These are phyloP conservation scores for Mentha longifolia DNA, from an alignment of 257 asterid species.

Conservation along the genomic window DNA sequence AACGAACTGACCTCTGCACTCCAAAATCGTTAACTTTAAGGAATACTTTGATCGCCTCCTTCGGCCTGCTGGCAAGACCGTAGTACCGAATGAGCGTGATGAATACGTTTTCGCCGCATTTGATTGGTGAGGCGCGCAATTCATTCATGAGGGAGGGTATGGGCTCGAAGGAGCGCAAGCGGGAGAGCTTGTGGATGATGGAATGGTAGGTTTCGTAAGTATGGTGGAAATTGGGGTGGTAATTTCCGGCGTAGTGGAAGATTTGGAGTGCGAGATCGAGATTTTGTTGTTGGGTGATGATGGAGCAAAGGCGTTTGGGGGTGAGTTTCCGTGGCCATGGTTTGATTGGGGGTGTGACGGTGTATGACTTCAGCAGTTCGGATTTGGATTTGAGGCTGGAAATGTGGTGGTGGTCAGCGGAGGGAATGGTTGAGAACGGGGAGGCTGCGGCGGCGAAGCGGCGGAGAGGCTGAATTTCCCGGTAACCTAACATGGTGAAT, in stretches of 20 bases:
- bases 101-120: slow-evolving; percentile 72
- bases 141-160: slow-evolving; percentile 57
- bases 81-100: slow-evolving; percentile 68
- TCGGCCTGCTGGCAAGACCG: slow-evolving; percentile 79
- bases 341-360: slow-evolving; percentile 83
- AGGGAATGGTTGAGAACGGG: slow-evolving; percentile 38
- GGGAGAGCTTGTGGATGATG: slow-evolving; percentile 77
- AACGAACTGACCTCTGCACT: slow-evolving; percentile 67
- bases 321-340: slow-evolving; percentile 86
- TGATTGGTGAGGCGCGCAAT: slow-evolving; percentile 46
- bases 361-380: slow-evolving; percentile 63
- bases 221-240: slow-evolving; percentile 67
- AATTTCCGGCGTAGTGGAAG: slow-evolving; percentile 73
- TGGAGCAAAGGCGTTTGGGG: slow-evolving; percentile 62
- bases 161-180: slow-evolving; percentile 65
- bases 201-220: slow-evolving; percentile 71
- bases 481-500: slow-evolving; percentile 38
- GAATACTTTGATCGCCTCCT: slow-evolving; percentile 65
- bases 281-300: slow-evolving; percentile 67
- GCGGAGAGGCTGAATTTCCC: slow-evolving; percentile 35
- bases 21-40: slow-evolving; percentile 63
- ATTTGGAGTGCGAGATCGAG: slow-evolving; percentile 78
- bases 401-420: slow-evolving; percentile 42
- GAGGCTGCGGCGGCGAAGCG: slow-evolving; percentile 31
- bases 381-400: slow-evolving; percentile 58